phyloP scores from a whole-genome alignment of 352 stramenopile species.

The Pythium volutum region DNA sequence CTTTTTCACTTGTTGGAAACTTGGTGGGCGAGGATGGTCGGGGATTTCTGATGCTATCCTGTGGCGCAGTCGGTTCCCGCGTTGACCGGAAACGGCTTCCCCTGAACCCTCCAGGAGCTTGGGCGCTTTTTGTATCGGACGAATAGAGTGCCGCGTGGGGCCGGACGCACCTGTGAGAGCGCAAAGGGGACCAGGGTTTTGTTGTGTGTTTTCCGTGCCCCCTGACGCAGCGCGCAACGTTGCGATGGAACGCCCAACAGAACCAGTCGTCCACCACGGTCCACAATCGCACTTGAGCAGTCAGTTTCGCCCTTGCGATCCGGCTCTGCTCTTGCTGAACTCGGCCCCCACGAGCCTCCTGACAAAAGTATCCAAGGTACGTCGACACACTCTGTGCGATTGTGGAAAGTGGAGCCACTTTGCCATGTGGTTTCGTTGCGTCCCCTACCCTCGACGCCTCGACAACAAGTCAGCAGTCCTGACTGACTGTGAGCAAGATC shows the following conservation, averaged over 20 bases:
- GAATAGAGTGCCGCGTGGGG: slow-evolving; percentile 2
- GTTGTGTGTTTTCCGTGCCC: background rate
- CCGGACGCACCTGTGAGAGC: background rate
- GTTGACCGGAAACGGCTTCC: slow-evolving; percentile 4
- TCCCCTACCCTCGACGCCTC: slow-evolving; percentile 6
- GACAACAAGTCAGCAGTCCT: background rate
- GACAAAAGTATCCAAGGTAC: slow-evolving; percentile 3
- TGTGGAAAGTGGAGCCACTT: slow-evolving; percentile 6
- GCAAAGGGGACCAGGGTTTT: slow-evolving; percentile 3
- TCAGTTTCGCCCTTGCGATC: slow-evolving; percentile 20
- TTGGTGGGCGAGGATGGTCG: background rate
- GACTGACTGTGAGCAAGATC: background rate
- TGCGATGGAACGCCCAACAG: slow-evolving; percentile 7
- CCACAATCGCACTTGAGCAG: slow-evolving; percentile 15
- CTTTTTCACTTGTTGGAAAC: background rate
- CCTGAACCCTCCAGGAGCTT: slow-evolving; percentile 8
- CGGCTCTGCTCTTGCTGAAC: slow-evolving; percentile 20
- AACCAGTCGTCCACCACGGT: slow-evolving; percentile 11
- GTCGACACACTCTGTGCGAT: background rate
- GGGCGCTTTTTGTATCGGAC: background rate
- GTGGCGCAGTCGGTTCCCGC: slow-evolving; percentile 5
- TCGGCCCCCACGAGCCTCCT: background rate
- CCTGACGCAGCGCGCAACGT: background rate
- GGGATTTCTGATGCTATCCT: background rate
- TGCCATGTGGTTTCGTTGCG: slow-evolving; percentile 10